Base-by-base conservation (phyloP, 257 asterid species). In the Solanum lignicaule region DNA sequence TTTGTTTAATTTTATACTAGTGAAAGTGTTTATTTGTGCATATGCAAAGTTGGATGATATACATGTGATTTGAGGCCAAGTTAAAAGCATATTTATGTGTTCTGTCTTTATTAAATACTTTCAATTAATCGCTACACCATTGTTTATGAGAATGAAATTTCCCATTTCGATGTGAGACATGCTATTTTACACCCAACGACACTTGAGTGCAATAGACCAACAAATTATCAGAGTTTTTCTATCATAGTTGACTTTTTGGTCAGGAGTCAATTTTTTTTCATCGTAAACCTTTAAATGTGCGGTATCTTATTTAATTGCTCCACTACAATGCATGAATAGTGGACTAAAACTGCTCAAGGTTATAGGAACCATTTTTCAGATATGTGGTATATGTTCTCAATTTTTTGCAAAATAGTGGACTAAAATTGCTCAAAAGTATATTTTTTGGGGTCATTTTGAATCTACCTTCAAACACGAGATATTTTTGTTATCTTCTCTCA, bases 11-110 rank as follows among this genome's bases (percentile, higher is more conserved):
- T 52, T 52, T 52, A 2, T 18, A 52, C 10, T 1, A 52, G n/a
- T 52, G 10, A 52, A 6, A 52, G 10, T 6, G n/a, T 52, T 52
- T 18, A 52, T 1, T 52, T 18, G n/a, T 52, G 9, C 0, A 18
- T 1, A 52, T 0, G 0, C 1, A 52, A 52, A 18, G n/a, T 52
- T 18, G 2, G 1, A 52, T 0, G 1, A 18, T 18, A 52, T 52
- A 52, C 23, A 52, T 18, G 62, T 18, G 0, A 52, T 52, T 6
- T 52, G 62, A 52, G n/a, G 1, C 9, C 0, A 18, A 52, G 62
- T 18, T 52, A 52, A 52, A 52, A 9, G 0, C n/a, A 52, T 18
- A 52, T 52, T 52, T 52, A 52, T 2, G 62, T 6, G 10, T 52
- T 52, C 1, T 6, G 10, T 52, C 10, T 52, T 18, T 52, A 2